A percentile compares a stretch with the other conserved stretches of the same genome.
Conservation (phyloP, 441 rosid species). For the Isatis lusitanica region DNA sequence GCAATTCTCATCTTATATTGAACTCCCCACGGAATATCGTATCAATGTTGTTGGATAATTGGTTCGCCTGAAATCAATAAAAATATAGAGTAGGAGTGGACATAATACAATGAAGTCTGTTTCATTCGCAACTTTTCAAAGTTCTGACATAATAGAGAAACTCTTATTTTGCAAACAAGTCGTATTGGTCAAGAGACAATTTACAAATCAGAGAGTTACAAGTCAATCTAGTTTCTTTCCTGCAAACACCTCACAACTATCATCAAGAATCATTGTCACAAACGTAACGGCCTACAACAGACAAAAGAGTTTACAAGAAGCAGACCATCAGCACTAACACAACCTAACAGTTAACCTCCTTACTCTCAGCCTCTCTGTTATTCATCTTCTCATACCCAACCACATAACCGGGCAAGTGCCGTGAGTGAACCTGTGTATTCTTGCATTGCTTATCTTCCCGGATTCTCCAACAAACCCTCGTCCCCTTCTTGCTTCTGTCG, state of each 20-base stretch:
- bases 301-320: neutral
- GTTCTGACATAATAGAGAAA: neutral
- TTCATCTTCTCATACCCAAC: slow-evolving; percentile 38
- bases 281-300: neutral
- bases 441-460: slow-evolving; percentile 39
- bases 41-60: slow-evolving; percentile 5
- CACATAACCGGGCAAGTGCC: slow-evolving; percentile 45
- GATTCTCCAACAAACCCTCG: slow-evolving; percentile 49
- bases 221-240: slow-evolving; percentile 5
- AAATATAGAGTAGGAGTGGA: neutral
- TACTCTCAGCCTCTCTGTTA: slow-evolving; percentile 14
- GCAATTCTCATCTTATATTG: neutral
- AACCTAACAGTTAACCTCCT: slow-evolving; percentile 16
- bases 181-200: neutral
- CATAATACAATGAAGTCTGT: neutral
- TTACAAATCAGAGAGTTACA: slow-evolving; percentile 3
- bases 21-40: slow-evolving; percentile 1
- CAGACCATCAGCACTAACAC: slow-evolving; percentile 8
- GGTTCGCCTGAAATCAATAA: neutral
- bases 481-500: slow-evolving; percentile 35
- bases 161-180: neutral
- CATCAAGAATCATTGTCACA: neutral
- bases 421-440: slow-evolving; percentile 39
- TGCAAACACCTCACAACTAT: neutral
- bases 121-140: neutral